These are phyloP conservation scores for Diaporthe citri DNA, from an alignment of 2,329 filamentous ascomycete genomes.

Conservation along the genomic window DNA sequence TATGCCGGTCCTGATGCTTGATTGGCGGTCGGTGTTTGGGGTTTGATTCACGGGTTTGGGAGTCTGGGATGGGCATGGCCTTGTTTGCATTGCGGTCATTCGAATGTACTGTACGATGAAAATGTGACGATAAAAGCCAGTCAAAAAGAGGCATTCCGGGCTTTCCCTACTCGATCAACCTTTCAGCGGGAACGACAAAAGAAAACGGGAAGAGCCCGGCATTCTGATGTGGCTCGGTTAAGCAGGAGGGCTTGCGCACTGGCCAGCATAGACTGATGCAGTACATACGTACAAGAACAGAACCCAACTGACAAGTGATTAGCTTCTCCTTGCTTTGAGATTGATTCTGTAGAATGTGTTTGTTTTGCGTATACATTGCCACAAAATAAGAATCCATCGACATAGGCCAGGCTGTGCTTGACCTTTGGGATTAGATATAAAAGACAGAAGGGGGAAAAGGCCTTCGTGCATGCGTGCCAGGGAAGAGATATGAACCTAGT, in stretches of 20 bases:
- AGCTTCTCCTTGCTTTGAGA: no score
- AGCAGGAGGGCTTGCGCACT: neutral
- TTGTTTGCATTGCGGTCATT: constrained; percentile 10
- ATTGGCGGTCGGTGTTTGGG: constrained; percentile 5
- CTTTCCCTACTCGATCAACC: neutral
- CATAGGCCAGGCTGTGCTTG: no score
- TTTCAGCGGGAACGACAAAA: neutral
- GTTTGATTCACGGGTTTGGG: constrained; percentile 18
- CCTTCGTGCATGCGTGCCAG: no score
- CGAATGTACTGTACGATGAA: constrained; percentile 25
- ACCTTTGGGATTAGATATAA: no score
- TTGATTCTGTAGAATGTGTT: neutral
- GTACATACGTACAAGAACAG: neutral
- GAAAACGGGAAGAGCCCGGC: neutral
- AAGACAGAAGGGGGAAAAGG: no score
- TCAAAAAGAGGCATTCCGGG: neutral
- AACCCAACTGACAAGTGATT: neutral
- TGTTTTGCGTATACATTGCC: neutral
- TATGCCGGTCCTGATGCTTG: neutral
- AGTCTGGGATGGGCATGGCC: constrained; percentile 1
- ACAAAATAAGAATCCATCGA: neutral
- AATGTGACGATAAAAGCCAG: constrained; percentile 44
- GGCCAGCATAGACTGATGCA: constrained; percentile 23
- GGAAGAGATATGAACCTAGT: neutral
- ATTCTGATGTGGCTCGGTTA: neutral